Conservation (phyloP, 2,329 filamentous ascomycete genomes). For the Aspergillus proliferans region DNA sequence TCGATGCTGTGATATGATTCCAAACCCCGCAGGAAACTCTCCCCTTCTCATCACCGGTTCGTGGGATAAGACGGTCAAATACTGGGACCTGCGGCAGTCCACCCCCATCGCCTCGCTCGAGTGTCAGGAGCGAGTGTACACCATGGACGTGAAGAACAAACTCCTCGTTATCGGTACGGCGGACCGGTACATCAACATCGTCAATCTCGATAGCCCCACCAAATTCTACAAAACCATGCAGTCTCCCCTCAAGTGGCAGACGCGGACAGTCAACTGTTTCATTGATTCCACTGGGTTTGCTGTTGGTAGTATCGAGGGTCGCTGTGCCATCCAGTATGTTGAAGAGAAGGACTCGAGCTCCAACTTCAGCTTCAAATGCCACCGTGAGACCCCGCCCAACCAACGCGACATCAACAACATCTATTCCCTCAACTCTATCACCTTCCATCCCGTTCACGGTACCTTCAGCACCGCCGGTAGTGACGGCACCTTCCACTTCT, state of each 20-base stretch:
- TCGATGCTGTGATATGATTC: conserved; percentile 70
- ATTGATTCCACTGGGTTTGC: conserved; percentile 86
- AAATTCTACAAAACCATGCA: conserved; percentile 96
- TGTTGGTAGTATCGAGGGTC: conserved; percentile 91
- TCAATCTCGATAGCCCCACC: conserved; percentile 80
- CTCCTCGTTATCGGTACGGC: conserved; percentile 88
- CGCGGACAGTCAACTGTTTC: conserved; percentile 90
- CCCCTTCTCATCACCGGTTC: conserved; percentile 83
- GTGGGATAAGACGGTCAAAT: conserved; percentile 54
- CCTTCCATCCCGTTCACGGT: conserved; percentile 91
- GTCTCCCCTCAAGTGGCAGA: conserved; percentile 97
- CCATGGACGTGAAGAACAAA: conserved; percentile 83
- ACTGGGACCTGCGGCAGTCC: conserved; percentile 51
- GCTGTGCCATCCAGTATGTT: conserved; percentile 96
- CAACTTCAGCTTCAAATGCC: conserved; percentile 99
- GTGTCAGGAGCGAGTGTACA: conserved; percentile 60
- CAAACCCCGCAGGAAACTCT: conserved; percentile 48
- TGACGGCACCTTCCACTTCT: conserved; percentile 78
- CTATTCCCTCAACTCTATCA: conserved; percentile 93
- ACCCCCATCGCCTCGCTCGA: conserved; percentile 41
- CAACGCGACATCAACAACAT: conserved; percentile 72
- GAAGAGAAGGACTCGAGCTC: conserved; percentile 87
- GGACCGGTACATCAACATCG: conserved; percentile 90
- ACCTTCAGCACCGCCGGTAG: conserved; percentile 97
- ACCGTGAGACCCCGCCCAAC: conserved; percentile 67